These are phyloP conservation scores for Malassezia brasiliensis DNA, from an alignment of 1,284 basidiomycete genomes.

Conservation along the genomic window DNA sequence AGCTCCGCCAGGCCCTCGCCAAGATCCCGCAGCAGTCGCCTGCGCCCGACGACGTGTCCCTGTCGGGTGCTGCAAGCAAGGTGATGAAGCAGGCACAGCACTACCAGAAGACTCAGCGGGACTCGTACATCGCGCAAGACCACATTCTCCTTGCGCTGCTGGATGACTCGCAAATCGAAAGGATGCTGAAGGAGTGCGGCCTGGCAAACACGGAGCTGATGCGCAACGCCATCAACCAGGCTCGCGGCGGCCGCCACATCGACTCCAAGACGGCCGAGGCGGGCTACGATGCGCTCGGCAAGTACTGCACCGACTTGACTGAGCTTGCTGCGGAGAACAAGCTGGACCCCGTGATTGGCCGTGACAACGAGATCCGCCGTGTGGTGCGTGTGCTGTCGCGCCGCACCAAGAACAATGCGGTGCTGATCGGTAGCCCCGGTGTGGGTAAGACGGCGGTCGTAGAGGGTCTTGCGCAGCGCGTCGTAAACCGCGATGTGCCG, in stretches of 20 bases:
- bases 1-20: slow-evolving; percentile 30
- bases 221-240: slow-evolving; percentile 68
- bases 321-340: slow-evolving; percentile 55
- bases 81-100: slow-evolving; percentile 38
- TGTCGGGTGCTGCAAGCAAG: slow-evolving; percentile 32
- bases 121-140: slow-evolving; percentile 86
- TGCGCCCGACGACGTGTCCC: slow-evolving; percentile 37
- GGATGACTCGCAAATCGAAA: slow-evolving; percentile 60
- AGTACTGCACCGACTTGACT: slow-evolving; percentile 52
- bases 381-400: slow-evolving; percentile 46
- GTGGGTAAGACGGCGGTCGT: slow-evolving; percentile 61
- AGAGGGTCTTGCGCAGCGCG: slow-evolving; percentile 90
- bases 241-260: slow-evolving; percentile 68
- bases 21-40: slow-evolving; percentile 45
- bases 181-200: slow-evolving; percentile 64
- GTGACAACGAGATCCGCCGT: slow-evolving; percentile 44
- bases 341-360: slow-evolving; percentile 56
- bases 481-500: slow-evolving; percentile 87
- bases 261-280: slow-evolving; percentile 62
- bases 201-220: slow-evolving; percentile 62
- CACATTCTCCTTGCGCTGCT: slow-evolving; percentile 66
- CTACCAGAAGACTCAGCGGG: slow-evolving; percentile 55
- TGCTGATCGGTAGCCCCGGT: slow-evolving; percentile 62
- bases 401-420: slow-evolving; percentile 80
- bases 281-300: slow-evolving; percentile 47